phyloP scores from a whole-genome alignment of 2,329 filamentous ascomycete genomes.

The Xylariaceae sp. region DNA sequence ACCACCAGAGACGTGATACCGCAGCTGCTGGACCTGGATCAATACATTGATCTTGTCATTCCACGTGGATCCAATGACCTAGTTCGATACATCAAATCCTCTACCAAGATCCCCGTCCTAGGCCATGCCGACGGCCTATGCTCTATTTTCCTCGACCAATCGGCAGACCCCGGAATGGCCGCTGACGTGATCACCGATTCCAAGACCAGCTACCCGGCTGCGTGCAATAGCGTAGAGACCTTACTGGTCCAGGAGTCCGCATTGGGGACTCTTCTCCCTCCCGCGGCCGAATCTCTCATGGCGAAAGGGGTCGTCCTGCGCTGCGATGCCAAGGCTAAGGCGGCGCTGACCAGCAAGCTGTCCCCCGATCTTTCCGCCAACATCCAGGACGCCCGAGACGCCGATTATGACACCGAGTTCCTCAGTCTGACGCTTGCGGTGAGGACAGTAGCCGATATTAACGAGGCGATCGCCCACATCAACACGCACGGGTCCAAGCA shows the following conservation, averaged over 20 bases:
- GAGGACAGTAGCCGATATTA: slow-evolving; percentile 71
- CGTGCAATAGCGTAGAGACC: slow-evolving; percentile 93
- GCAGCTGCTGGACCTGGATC: slow-evolving; percentile 81
- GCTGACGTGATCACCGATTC: slow-evolving; percentile 81
- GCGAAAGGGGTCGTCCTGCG: slow-evolving; percentile 78
- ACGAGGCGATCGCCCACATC: slow-evolving; percentile 82
- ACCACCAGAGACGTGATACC: slow-evolving; percentile 90
- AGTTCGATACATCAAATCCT: slow-evolving; percentile 84
- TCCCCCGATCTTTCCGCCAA: slow-evolving; percentile 43
- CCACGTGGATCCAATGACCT: slow-evolving; percentile 89
- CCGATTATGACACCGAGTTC: slow-evolving; percentile 88
- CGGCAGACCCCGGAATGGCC: slow-evolving; percentile 74
- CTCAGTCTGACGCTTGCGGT: slow-evolving; percentile 82
- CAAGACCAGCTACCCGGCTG: slow-evolving; percentile 92
- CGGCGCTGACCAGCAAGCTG: slow-evolving; percentile 57
- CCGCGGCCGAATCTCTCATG: slow-evolving; percentile 73
- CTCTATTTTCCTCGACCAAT: slow-evolving; percentile 78
- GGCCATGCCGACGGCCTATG: slow-evolving; percentile 96
- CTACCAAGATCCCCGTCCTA: slow-evolving; percentile 91
- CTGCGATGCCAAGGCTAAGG: slow-evolving; percentile 73
- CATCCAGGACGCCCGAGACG: slow-evolving; percentile 66
- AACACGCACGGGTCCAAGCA: slow-evolving; percentile 91
- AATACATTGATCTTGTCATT: slow-evolving; percentile 92
- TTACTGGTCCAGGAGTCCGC: slow-evolving; percentile 79
- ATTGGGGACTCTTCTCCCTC: slow-evolving; percentile 67